Evolutionary conservation across 2,329 filamentous ascomycete species (phyloP), one percentile per base, ranked within the genome.

Genomic region (Coniochaeta sp.): DNA sequence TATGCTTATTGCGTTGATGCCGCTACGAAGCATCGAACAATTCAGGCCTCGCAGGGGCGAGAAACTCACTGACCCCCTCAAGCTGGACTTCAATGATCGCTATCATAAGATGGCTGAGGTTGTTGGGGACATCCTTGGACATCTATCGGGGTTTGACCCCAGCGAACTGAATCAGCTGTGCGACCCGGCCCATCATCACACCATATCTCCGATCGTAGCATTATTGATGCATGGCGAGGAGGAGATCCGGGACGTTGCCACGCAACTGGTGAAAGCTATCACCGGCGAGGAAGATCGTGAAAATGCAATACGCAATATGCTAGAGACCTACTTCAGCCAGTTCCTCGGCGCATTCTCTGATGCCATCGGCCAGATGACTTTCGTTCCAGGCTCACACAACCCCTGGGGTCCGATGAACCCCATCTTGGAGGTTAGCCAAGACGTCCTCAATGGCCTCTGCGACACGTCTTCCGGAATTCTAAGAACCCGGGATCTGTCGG

Each of bases 241-340:
- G 60, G 82, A 87, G 61, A 87, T 95, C 36, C 91, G 91, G 63
- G 88, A 93, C 70, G 89, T 90, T 17, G 88, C 90, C 1, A 83
- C 93, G 7, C 89, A 92, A 65, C 77, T 98, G 31, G 82, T 98
- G 64, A 96, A 96, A 73, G 86, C 86, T 38, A 84, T 93, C 67
- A 95, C 90, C 38, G 84, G 83, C 9, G 86, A 96, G 71, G 70
- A 77, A 36, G 77, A 75, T 22, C 80, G 82, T 57, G 73, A 74
- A 40, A 80, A 81, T 16, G 81, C 81, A 6, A 71, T 84, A n/a
- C 70, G 70, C 11, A 75, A 72, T 63, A 70, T 84, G 63, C 69
- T 83, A 3, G 71, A 76, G 50, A 67, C 74, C n/a, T 73, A 78
- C 31, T 78, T 82, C 52, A 69, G 70, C 14, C 71, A 73, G 3